Base-by-base conservation (phyloP, 2,329 filamentous ascomycete species). In the Gnomoniopsis sp. region DNA sequence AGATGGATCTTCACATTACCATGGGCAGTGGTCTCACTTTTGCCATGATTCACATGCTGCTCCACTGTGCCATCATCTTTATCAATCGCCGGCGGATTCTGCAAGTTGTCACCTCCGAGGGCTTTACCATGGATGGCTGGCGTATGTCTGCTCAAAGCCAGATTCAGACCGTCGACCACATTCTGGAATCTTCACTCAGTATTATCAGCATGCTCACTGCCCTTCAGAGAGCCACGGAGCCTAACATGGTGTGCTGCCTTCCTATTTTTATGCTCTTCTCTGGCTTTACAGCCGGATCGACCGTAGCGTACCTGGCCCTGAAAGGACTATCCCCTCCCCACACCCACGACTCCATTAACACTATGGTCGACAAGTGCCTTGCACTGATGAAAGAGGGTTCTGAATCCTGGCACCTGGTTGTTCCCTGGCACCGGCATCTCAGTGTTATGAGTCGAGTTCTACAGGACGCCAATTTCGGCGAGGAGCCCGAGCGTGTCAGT, bases 191-290 rank as follows among this genome's bases (percentile, higher is more conserved):
- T 3, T 85, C 82, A 62, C 83, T 86, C 65, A 80, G 77, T 68
- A 83, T 84, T 60, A 80, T 85, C 51, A 77, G 79, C 6, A 77
- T 85, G 56, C 73, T 86, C 21, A 74, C 78, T 3, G 79, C 82
- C 1, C 77, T 86, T 2, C 83, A 86, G 69, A 70, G 75, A 12
- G 81, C 82, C 11, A 74, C 78, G 1, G 82, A 86, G 54, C 85
- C 85, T 72, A 81, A 85, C 55, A 74, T 76, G 23, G 75, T 80
- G n/a, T 74, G 81, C n/a, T 84, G 80, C 69, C 84, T 85, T 70
- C 83, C 83, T 41, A 82, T 86, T 56, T 84, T 85, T 62, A 86
- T 86, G 83, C 74, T 86, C 14, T 86, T 86, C 68, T 82, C 83
- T 0, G 80, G 82, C 53, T 86, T 86, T 62, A 85, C 82, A 0